Evolutionary conservation across 805 yeast species (phyloP), one percentile per base, ranked within the genome.

Genomic region (Saccharomycopsis vini): DNA sequence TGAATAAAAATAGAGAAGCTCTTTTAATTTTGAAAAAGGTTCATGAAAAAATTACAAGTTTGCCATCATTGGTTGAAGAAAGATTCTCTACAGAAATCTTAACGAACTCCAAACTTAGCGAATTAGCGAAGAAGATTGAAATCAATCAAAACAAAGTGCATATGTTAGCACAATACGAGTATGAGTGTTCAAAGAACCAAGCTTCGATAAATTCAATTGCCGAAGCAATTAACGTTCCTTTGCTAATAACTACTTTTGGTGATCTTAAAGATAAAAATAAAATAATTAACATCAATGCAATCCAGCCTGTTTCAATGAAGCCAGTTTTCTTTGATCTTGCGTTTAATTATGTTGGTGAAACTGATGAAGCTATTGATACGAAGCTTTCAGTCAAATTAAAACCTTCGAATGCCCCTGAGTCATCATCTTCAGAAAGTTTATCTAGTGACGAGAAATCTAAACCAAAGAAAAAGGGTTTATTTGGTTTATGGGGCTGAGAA

Each of bases 321-420:
- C 96, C 98, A 0, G 95, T 88, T 7, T 72, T 89, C 55, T 92
- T 87, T 55, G 98, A 90, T 59, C 68, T 86, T 51, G 97, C 95
- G 0, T 89, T 70, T 67, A 89, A 88, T 59, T 88, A 84, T 56
- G 72, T 89, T 42, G 68, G 70, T 29, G 66, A 63, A 32, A 42
- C 57, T 40, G 63, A 58, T 36, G 29, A 34, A 29, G 36, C 42
- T 19, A 45, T 33, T n/a, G 54, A 50, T n/a, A 12, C 29, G 12
- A 26, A 26, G 29, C 7, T 12, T 26, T 26, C 12, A 7, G 29
- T n/a, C 29, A 26, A 26, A 26, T 9, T 7, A 26, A 26, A 26
- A 26, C 10, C 39, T 9, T 34, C 54, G 21, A 47, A 46, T 36
- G 29, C 55, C 31, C 35, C 47, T 39, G 40, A 53, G 21, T 30